Evolutionary conservation across 2,329 filamentous ascomycete species (phyloP), one percentile per base, ranked within the genome.

Genomic region (Purpureocillium lavendulum): DNA sequence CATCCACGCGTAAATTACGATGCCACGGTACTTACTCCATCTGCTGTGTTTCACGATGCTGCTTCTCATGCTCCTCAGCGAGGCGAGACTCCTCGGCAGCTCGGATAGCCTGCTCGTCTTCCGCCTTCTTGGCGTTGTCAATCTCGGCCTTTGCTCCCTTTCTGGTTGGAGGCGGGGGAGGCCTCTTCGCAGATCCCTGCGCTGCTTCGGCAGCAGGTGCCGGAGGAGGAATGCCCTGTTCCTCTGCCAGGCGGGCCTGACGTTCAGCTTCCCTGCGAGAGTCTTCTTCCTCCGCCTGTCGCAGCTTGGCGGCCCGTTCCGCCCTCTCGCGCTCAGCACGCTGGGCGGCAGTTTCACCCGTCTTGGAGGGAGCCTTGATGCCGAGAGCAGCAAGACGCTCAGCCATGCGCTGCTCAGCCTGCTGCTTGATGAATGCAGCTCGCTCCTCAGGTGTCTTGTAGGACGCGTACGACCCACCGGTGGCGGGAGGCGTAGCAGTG

Each of bases 341-440:
- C 63, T 98, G 89, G 41, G 84, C 77, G 28, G 88, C 68, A 24
- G 80, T 85, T 65, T 98, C 92, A 3, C 83, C 82, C 30, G 82
- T 66, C 56, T 94, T 94, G 14, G 72, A 71, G 6, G 86, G 83
- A 24, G 87, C 80, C 60, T 87, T 94, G 57, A 98, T 84, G 29
- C 92, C 92, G 45, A 97, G 76, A 35, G 90, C 90, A 44, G 92
- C 92, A 53, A 98, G 77, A 44, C 92, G 82, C 61, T 97, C 92
- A 29, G 92, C 90, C 84, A 98, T 97, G 43, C 90, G 86, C 57
- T 90, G 87, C 60, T 97, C 89, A 8, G 92, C 94, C 59, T 96
- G 90, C 60, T 96, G 89, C 59, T 94, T 94, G 56, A 97, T 96
- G 55, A 94, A 95, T 5, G 90, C 88, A 29, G 94, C 88, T 40